Conservation (phyloP, 2,329 filamentous ascomycete species). For the Trichoderma pleuroti region DNA sequence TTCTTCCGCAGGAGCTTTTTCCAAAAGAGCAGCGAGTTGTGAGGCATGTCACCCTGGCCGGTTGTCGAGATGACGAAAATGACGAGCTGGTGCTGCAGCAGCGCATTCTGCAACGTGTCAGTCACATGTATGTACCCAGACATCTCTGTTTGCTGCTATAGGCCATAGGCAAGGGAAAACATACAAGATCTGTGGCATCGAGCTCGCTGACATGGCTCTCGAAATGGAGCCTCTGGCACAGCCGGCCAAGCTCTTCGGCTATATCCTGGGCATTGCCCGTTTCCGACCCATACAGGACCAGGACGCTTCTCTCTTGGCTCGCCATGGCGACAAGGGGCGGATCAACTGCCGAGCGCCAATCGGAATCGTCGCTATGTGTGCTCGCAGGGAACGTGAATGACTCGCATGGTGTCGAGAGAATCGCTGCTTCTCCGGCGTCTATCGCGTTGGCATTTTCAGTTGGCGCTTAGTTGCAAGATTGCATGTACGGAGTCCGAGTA, state of each 20-base stretch:
- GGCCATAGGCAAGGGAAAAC: slow-evolving; percentile 30
- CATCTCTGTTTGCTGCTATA: not conserved
- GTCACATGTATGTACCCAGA: not conserved
- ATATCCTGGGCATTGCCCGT: slow-evolving; percentile 92
- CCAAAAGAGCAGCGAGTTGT: slow-evolving; percentile 81
- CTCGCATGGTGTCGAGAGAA: not conserved
- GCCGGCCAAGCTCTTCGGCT: slow-evolving; percentile 74
- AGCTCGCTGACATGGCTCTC: slow-evolving; percentile 71
- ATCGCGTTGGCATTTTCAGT: not conserved
- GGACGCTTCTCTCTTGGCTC: slow-evolving; percentile 40
- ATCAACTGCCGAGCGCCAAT: not conserved
- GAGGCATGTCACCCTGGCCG: slow-evolving; percentile 88
- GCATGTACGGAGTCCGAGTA: not conserved
- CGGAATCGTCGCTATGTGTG: not conserved
- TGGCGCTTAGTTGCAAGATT: not conserved
- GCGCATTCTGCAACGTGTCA: slow-evolving; percentile 40
- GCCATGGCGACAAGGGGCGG: slow-evolving; percentile 24
- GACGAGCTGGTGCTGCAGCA: slow-evolving; percentile 55
- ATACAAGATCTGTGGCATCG: slow-evolving; percentile 70
- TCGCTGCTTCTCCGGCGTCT: not conserved
- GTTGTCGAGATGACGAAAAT: slow-evolving; percentile 88
- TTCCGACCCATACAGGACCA: slow-evolving; percentile 90
- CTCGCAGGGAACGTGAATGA: not conserved
- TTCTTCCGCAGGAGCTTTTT: slow-evolving; percentile 75
- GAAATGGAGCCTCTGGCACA: slow-evolving; percentile 77